Evolutionary conservation across 306 rosid species (phyloP).

Genomic region (Acacia acuminata): DNA sequence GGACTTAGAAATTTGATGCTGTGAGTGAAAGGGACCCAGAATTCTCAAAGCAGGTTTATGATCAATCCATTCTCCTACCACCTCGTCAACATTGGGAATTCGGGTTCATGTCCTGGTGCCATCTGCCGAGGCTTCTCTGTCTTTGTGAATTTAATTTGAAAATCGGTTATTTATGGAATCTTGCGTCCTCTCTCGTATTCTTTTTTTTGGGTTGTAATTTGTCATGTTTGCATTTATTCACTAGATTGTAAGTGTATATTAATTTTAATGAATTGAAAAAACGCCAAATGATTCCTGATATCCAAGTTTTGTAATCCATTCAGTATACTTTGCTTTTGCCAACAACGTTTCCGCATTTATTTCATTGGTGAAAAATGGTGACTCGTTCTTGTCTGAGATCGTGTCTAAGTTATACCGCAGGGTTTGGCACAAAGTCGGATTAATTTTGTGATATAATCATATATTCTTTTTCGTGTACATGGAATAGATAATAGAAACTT

Average conservation of each 20-base stretch:
- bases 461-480: too few species aligned
- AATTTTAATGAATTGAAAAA: slow-evolving; percentile 47
- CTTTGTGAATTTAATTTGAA: slow-evolving; percentile 40
- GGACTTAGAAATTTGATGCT: slow-evolving; percentile 1
- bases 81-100: slow-evolving; percentile 12
- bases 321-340: not conserved
- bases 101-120: slow-evolving; percentile 18
- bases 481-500: too few species aligned
- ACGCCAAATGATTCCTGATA: not conserved
- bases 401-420: too few species aligned
- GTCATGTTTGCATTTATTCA: slow-evolving; percentile 45
- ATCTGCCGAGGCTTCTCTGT: not conserved
- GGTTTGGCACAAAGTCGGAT: too few species aligned
- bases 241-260: slow-evolving; percentile 59
- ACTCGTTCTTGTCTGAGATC: too few species aligned
- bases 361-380: too few species aligned
- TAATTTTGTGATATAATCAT: too few species aligned
- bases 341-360: too few species aligned
- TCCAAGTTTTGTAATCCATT: not conserved
- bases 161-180: slow-evolving; percentile 5
- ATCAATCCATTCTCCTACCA: slow-evolving; percentile 18
- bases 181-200: not conserved
- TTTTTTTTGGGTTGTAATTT: slow-evolving; percentile 13
- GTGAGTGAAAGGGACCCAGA: slow-evolving; percentile 26
- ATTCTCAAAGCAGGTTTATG: slow-evolving; percentile 38